These are phyloP conservation scores for Leucocoprinus birnbaumii DNA, from an alignment of 768 basidiomycete genomes.

Conservation along the genomic window DNA sequence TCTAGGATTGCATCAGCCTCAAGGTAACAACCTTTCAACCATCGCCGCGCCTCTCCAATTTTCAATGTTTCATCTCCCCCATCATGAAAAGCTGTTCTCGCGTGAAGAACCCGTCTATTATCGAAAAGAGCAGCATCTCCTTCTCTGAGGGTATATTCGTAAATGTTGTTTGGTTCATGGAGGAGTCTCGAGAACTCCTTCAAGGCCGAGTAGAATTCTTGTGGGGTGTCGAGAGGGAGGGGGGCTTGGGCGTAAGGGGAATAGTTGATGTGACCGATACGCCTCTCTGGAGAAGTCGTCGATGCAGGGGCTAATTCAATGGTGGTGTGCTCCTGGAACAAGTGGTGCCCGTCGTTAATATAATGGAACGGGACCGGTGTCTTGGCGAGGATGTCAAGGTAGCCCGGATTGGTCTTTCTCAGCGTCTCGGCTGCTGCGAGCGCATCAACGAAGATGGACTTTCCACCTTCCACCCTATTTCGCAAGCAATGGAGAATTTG, in stretches of 20 bases:
- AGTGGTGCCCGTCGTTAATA: slow-evolving; percentile 84
- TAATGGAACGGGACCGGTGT: slow-evolving; percentile 87
- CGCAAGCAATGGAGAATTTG: slow-evolving; percentile 91
- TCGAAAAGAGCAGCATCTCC: slow-evolving; percentile 91
- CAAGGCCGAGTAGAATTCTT: slow-evolving; percentile 62
- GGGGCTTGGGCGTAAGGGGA: slow-evolving; percentile 95
- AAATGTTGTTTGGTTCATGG: slow-evolving; percentile 47
- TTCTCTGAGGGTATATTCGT: slow-evolving; percentile 67
- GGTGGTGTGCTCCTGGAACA: slow-evolving; percentile 69
- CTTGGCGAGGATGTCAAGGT: slow-evolving; percentile 56
- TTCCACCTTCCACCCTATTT: slow-evolving; percentile 80
- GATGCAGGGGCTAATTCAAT: slow-evolving; percentile 52
- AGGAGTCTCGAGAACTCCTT: slow-evolving; percentile 55
- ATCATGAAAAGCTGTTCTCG: slow-evolving; percentile 71
- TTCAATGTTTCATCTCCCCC: slow-evolving; percentile 22
- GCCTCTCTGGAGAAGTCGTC: slow-evolving; percentile 10
- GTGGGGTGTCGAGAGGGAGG: slow-evolving; percentile 50
- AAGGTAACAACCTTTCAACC: slow-evolving; percentile 89
- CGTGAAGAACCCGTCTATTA: slow-evolving; percentile 88
- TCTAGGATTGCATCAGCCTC: slow-evolving; percentile 67
- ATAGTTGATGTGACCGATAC: slow-evolving; percentile 78
- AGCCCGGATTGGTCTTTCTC: slow-evolving; percentile 37
- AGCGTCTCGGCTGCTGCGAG: slow-evolving; percentile 60
- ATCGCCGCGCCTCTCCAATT: slow-evolving; percentile 60
- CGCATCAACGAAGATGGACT: slow-evolving; percentile 85